Conservation (phyloP, 768 basidiomycete species). For the Dioszegia hungarica region DNA sequence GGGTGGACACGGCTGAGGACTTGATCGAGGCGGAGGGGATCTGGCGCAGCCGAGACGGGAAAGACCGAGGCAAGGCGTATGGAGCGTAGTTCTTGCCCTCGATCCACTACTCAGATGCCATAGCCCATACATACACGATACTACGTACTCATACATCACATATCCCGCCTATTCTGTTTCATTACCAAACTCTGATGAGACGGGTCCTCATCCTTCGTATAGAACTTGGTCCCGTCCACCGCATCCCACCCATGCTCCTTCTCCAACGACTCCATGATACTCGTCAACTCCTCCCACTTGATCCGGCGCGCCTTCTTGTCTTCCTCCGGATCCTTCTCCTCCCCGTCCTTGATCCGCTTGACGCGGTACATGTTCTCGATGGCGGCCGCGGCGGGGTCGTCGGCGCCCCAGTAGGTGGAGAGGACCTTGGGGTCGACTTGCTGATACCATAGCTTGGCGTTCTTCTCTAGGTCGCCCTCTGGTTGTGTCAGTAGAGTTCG, state of each 20-base stretch:
- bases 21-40: no score
- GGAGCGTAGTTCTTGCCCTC: no score
- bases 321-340: not conserved
- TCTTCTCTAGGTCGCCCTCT: conserved; percentile 33
- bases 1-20: no score
- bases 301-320: conserved; percentile 10
- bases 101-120: no score
- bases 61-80: no score
- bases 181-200: conserved; percentile 24
- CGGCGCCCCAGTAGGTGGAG: conserved; percentile 9
- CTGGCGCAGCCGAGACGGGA: no score
- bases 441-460: conserved; percentile 34
- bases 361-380: conserved; percentile 10
- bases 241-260: conserved; percentile 21
- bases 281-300: conserved; percentile 30
- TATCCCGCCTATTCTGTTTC: conserved; percentile 46
- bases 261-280: conserved; percentile 19
- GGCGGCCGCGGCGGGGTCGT: conserved; percentile 8
- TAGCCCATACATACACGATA: no score
- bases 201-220: conserved; percentile 28
- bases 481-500: not conserved
- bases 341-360: not conserved
- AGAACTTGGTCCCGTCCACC: conserved; percentile 20
- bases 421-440: conserved; percentile 23
- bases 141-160: not conserved